Evolutionary conservation across 2,329 filamentous ascomycete genomes (phyloP), one percentile per base, ranked within the genome.

Genomic region (Arthrocladium fulminans): DNA sequence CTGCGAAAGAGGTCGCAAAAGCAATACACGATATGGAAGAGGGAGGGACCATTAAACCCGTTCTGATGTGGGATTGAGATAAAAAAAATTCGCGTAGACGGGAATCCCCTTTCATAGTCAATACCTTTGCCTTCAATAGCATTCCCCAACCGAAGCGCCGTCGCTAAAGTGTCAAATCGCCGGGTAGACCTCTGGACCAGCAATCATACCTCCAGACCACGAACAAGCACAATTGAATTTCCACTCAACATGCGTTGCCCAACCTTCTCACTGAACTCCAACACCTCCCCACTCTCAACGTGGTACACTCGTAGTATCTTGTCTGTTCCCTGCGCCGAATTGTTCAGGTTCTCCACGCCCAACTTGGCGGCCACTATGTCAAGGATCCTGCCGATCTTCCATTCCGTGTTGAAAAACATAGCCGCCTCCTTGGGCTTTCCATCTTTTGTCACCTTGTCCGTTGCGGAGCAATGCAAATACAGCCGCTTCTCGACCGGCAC

Each of bases 391-490:
- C 92, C 92, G 1, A 97, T 78, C n/a, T 84, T 90, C 88, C 88
- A 97, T 50, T 94, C 86, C 58, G 77, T 76, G 51, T 78, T 83
- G 64, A 85, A 94, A 65, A 81, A 94, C 65, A 90, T 88, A 51
- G 84, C 80, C 6, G 85, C 86, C 60, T 80, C 84, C 3, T 89
- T 88, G 37, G 86, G 81, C 65, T 94, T 94, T 5, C 85, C 80
- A 45, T 81, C 85, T 1, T 88, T 83, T 0, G 88, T 94, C 59
- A 87, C 86, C 3, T 53, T 51, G 8, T 86, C 86, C 60, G 89
- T 88, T 0, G 90, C 92, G 63, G 97, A 90, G 15, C 96, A 86
- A 62, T 86, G 83, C 1, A 98, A 62, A 62, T 97, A 97, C 1
- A 98, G 69, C n/a, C 92, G 73, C 70, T 94, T 94, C 55, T 95